Conservation (phyloP, 176 grass and related monocot genomes). For the Oryza coarctata region DNA sequence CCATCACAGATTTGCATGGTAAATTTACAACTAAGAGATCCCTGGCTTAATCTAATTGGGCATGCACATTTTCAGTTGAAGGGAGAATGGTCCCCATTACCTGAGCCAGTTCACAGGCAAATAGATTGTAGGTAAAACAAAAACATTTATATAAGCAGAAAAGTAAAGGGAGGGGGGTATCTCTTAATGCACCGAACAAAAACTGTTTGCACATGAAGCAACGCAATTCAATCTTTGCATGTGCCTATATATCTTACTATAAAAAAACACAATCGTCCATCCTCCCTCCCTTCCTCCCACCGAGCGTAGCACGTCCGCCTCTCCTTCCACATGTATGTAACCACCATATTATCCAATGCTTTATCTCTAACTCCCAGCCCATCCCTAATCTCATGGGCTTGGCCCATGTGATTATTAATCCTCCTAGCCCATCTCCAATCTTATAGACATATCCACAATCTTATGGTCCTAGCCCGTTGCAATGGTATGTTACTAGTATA, state of each 20-base stretch:
- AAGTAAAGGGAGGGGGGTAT: background rate
- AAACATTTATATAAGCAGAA: background rate
- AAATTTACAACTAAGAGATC: background rate
- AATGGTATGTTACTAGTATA: too few relatives aligned
- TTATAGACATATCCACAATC: too few relatives aligned
- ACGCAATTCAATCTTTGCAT: constrained; percentile 4
- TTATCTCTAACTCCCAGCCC: too few relatives aligned
- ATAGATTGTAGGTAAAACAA: background rate
- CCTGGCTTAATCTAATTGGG: background rate
- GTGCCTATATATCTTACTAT: constrained; percentile 30
- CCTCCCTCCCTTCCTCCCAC: too few relatives aligned
- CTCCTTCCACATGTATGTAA: too few relatives aligned
- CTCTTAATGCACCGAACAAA: background rate
- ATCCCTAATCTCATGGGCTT: too few relatives aligned
- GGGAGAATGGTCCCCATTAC: background rate
- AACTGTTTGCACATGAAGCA: constrained; percentile 23
- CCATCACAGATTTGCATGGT: background rate
- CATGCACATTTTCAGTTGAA: background rate
- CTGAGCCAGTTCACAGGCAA: background rate
- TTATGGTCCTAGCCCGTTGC: too few relatives aligned
- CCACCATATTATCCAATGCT: too few relatives aligned
- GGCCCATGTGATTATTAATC: too few relatives aligned
- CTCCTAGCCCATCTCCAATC: too few relatives aligned
- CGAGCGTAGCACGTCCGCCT: too few relatives aligned
- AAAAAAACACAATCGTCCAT: too few relatives aligned